A percentile compares a stretch with the other conserved stretches of the same genome.
Conservation (phyloP, 139 green algal genomes). For the Nannochloris sp. region DNA sequence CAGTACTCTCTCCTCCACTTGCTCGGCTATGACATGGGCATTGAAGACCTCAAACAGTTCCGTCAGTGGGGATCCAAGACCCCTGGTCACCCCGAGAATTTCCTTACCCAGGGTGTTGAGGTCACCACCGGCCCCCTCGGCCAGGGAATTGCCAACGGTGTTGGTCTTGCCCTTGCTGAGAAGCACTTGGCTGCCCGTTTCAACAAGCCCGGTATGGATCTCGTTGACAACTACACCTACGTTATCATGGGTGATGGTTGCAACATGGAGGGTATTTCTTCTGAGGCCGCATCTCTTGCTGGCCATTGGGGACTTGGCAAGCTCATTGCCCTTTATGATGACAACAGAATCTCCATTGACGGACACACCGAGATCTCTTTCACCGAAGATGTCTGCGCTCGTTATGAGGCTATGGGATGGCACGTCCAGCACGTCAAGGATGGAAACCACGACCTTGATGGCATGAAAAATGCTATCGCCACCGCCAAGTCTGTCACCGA, state of each 20-base stretch:
- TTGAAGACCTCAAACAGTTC: constrained; percentile 96
- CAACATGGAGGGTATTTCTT: constrained; percentile 99
- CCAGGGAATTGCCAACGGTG: constrained; percentile 93
- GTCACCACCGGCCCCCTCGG: constrained; percentile 97
- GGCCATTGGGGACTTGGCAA: constrained; percentile 99
- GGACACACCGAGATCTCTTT: constrained; percentile 98
- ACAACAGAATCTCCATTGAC: constrained; percentile 99
- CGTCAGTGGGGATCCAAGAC: constrained; percentile 89
- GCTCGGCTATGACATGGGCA: constrained; percentile 78
- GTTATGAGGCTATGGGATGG: constrained; percentile 90
- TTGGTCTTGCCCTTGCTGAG: constrained; percentile 90
- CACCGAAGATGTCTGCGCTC: constrained; percentile 93
- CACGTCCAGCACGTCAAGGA: constrained; percentile 81
- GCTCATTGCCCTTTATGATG: constrained; percentile 98
- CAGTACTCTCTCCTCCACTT: constrained; percentile 97
- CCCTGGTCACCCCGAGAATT: constrained; percentile 98
- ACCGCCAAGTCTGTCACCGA: constrained; percentile 68
- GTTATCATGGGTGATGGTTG: constrained; percentile 96
- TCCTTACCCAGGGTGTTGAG: constrained; percentile 90
- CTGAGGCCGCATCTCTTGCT: constrained; percentile 92
- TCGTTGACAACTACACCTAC: constrained; percentile 99
- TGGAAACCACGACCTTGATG: constrained; percentile 93
- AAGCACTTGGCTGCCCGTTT: constrained; percentile 92
- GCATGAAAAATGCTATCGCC: constrained; percentile 73
- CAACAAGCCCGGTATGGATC: constrained; percentile 90